Base-by-base conservation (phyloP, 306 rosid genomes). In the Cucurbita argyrosperma region DNA sequence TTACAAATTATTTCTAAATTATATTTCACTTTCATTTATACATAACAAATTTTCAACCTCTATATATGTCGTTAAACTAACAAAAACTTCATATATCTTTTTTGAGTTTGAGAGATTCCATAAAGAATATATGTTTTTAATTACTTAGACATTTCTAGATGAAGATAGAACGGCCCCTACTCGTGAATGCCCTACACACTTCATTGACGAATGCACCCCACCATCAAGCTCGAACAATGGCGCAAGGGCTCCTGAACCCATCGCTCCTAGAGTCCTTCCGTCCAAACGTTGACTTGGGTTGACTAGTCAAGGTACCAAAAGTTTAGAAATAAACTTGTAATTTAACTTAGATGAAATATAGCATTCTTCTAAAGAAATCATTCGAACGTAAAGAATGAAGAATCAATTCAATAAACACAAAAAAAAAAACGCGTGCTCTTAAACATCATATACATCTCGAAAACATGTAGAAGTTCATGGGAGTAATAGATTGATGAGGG, bases 171-270 rank as follows among this genome's bases (percentile, higher is more conserved):
- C 79, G 90, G 3, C 87, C 96, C 3, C 71, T 94, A 7, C 39
- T 94, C 30, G 97, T 86, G 18, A 94, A 89, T 67, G 97, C 96
- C 5, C 47, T 94, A 3, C 84, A 3, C 96, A 91, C 59, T 40
- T 82, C 0, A 94, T 4, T 4, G 45, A 3, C 71, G 38, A 43
- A 91, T 94, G 99, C 70, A 19, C 23, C 97, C 97, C 0, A 53
- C 7, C 0, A 74, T 94, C 14, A 77, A 3, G 3, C 78, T 89
- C 4, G 6, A 40, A 0, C 95, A 91, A 19, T 94, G 99, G 99
- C 77, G 96, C 5, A 94, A 94, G 70, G 97, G 99, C 4, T 91
- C 96, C 3, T 97, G 91, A n/a, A 0, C 37, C 10, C 8, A 71
- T 89, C 0, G 96, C 96, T 37, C 4, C 77, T 2, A 83, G 78